A percentile compares a stretch with the other conserved stretches of the same genome.
Evolutionary conservation across 345 rosid genomes (phyloP).

Genomic region (Rubroshorea leprosula): DNA sequence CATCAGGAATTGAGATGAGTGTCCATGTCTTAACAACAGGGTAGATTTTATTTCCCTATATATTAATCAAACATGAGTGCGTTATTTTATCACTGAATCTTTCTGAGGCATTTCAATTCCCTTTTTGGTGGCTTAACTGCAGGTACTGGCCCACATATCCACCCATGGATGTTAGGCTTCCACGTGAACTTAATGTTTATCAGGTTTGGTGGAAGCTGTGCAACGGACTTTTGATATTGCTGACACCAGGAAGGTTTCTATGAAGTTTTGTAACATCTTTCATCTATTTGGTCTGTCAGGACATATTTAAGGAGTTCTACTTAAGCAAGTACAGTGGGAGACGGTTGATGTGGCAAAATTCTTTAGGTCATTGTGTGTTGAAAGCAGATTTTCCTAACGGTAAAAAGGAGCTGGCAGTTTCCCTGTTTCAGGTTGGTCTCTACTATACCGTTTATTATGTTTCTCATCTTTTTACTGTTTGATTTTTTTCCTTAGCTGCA

Average conservation of each 20-base stretch:
- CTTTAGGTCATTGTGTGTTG: constrained; percentile 93
- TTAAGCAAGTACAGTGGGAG: constrained; percentile 96
- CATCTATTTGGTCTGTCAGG: constrained; percentile 39
- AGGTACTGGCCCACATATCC: constrained; percentile 99
- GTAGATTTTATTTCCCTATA: constrained; percentile 29
- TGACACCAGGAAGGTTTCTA: not conserved
- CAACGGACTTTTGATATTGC: constrained; percentile 7
- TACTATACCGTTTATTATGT: not conserved
- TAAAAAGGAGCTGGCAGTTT: constrained; percentile 95
- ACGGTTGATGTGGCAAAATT: constrained; percentile 97
- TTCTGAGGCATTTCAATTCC: not conserved
- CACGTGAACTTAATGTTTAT: constrained; percentile 94
- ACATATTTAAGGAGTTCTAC: constrained; percentile 96
- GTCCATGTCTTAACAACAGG: constrained; percentile 97
- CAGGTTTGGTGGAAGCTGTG: constrained; percentile 53
- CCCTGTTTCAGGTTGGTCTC: constrained; percentile 82
- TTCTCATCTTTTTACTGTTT: not conserved
- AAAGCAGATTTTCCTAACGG: constrained; percentile 87
- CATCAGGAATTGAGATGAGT: constrained; percentile 96
- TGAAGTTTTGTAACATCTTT: not conserved
- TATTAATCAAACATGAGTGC: not conserved
- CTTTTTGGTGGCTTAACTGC: constrained; percentile 28
- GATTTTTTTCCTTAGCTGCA: not conserved
- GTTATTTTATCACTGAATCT: constrained; percentile 1
- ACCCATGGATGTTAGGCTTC: constrained; percentile 99